Conservation (phyloP, 257 asterid species). For the Nicotiana tabacum region DNA sequence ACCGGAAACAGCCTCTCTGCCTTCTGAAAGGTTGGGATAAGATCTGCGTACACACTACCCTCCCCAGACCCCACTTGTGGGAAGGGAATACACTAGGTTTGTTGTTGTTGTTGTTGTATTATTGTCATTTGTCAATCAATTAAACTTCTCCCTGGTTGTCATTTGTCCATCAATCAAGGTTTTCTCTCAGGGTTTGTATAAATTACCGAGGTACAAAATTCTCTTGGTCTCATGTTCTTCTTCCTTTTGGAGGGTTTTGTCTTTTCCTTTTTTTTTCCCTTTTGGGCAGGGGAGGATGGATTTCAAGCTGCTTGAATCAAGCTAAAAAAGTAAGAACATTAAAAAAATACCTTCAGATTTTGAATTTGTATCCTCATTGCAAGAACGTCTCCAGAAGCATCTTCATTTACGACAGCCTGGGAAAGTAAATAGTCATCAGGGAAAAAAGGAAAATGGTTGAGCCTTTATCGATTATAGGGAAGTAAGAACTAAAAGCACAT, state of each 20-base stretch:
- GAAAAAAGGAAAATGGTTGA: neutral
- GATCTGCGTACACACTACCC: no score
- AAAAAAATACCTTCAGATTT: conserved; percentile 56
- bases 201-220: neutral
- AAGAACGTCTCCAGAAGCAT: conserved; percentile 80
- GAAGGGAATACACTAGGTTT: no score
- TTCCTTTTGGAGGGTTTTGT: neutral
- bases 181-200: neutral
- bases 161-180: conserved; percentile 5
- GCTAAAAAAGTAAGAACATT: no score
- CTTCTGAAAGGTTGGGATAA: no score
- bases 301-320: neutral
- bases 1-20: no score
- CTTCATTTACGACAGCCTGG: conserved; percentile 83
- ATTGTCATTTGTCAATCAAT: neutral
- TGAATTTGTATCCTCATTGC: conserved; percentile 78
- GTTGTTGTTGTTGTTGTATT: no score
- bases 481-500: neutral
- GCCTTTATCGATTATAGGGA: neutral
- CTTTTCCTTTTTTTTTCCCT: no score
- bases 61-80: no score
- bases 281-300: neutral
- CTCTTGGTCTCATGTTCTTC: neutral
- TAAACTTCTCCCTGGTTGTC: neutral
- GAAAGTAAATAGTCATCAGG: conserved; percentile 10